Evolutionary conservation across 2,329 filamentous ascomycete genomes (phyloP), one percentile per base, ranked within the genome.

Genomic region (Parafenestella ontariensis): DNA sequence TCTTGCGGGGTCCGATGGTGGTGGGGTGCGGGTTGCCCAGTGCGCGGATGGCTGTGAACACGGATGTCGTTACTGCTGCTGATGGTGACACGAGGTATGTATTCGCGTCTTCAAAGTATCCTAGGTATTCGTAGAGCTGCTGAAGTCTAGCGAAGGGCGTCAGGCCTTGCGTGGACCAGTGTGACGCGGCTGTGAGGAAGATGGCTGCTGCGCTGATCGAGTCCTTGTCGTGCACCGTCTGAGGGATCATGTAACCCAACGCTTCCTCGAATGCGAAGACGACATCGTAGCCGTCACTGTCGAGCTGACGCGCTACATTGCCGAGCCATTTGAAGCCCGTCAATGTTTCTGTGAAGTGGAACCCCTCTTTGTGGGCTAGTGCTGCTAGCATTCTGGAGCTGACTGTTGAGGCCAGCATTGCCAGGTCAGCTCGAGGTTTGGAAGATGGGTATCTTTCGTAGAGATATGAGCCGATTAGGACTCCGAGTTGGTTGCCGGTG

Each of bases 251-350:
- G 70, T 87, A 89, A 1, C 86, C 86, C 20, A 89, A 80, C 7
- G 86, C 86, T 72, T 89, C 86, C 71, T 89, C 86, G 60, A 85
- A 89, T 1, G 85, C 85, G 64, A 83, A 88, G 0, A 80, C 75
- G 0, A 83, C 80, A 20, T 80, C 75, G 60, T 82, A 83, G 21
- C 82, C 83, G 36, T 69, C 41, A n/a, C 51, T 58, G 1, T 66
- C 76, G 1, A 87, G 77, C n/a, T 81, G 75, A 17, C 81, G 79
- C 1, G 85, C 83, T 41, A 83, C 78, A 58, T 87, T 88, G 2
- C 85, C 86, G 58, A 89, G 81, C 86, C 86, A 89, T 69, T 89
- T 89, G 76, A 89, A 89, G 1, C 86, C 86, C 0, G 86, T 89
- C 26, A 89, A 73, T 0, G 86, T 87, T 64, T 88, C 86, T 53